Base-by-base conservation (phyloP, 163 green algal genomes). In the Chloroidium sp. region DNA sequence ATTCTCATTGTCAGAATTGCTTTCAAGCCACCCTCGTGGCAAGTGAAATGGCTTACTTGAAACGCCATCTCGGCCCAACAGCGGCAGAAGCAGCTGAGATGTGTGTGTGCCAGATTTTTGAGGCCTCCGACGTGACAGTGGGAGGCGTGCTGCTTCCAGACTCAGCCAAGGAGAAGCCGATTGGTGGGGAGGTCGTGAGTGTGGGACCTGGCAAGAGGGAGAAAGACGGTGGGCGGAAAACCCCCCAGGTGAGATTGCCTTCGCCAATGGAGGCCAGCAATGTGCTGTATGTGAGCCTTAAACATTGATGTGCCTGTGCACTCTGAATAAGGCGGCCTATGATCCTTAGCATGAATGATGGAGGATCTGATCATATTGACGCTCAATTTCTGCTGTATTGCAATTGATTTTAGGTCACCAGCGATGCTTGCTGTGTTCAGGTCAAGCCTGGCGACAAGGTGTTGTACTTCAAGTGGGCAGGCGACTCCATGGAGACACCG, bases 381-480 rank as follows among this genome's bases (percentile, higher is more conserved):
- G 36, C 36, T 36, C 36, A 36, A 36, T 36, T 36, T 36, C 36
- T 36, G 36, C 36, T 36, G 36, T 36, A 36, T 36, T 36, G 36
- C 36, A 36, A 36, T 36, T 36, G 36, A 36, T 36, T 36, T 36
- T 2, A 59, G 74, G 12, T 76, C 1, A 79, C 57, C 62, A 72
- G 10, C 67, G 6, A n/a, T 72, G 67, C 67, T 72, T 6, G 6
- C 10, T 72, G 6, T 72, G 67, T 72, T 62, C 68, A 92, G 87
- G 69, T 93, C 6, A 87, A 92, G 83, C 76, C 84, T 60, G 92
- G 92, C 4, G 91, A 96, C 72, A 87, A 88, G 68, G 88, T 98
- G 58, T 82, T 98, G 76, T 98, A 98, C 88, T 98, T 98, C 90
- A 97, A 98, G 89, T 98, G 95, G 75, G 95, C 95, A 13, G 95